Percentiles rank a stretch among this genome's conserved stretches.
Evolutionary conservation across 192 early-diverging fungal species (phyloP).

Genomic region (Spinellus fusiger): DNA sequence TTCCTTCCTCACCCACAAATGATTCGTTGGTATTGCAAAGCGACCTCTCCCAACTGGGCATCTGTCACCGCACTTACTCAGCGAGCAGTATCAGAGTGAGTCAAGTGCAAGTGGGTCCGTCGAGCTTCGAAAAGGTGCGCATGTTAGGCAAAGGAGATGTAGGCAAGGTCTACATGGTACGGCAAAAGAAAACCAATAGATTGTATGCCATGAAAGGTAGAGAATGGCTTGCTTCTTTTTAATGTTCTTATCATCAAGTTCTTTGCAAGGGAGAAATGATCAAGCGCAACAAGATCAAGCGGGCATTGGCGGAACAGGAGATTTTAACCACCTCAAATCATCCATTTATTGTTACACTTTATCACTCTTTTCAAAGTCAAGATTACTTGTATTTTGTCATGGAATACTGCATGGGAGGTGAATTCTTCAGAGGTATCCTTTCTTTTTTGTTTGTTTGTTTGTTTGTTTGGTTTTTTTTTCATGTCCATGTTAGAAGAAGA

Average conservation of each 20-base stretch:
- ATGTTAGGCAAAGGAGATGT: conserved; percentile 97
- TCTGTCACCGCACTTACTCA: conserved; percentile 74
- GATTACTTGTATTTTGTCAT: conserved; percentile 82
- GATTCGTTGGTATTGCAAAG: background rate
- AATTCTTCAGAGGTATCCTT: conserved; percentile 71
- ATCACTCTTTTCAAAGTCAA: conserved; percentile 85
- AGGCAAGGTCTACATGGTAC: conserved; percentile 93
- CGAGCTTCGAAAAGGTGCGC: conserved; percentile 81
- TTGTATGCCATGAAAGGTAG: conserved; percentile 96
- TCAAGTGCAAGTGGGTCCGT: conserved; percentile 78
- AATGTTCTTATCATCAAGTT: conserved; percentile 26
- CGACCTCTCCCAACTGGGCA: background rate
- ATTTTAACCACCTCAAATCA: conserved; percentile 76
- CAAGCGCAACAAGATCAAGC: conserved; percentile 96
- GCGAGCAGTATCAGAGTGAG: conserved; percentile 76
- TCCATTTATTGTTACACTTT: conserved; percentile 84
- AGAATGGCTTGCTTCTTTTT: background rate
- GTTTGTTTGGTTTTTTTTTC: background rate
- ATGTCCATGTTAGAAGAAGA: background rate
- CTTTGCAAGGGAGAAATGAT: conserved; percentile 94
- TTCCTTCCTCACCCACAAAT: conserved; percentile 6
- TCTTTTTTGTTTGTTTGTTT: background rate
- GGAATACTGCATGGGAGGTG: conserved; percentile 87
- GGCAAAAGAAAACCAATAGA: conserved; percentile 70
- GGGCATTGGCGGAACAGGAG: conserved; percentile 92